Conservation (phyloP, 768 basidiomycete species). For the Suillus sp. region DNA sequence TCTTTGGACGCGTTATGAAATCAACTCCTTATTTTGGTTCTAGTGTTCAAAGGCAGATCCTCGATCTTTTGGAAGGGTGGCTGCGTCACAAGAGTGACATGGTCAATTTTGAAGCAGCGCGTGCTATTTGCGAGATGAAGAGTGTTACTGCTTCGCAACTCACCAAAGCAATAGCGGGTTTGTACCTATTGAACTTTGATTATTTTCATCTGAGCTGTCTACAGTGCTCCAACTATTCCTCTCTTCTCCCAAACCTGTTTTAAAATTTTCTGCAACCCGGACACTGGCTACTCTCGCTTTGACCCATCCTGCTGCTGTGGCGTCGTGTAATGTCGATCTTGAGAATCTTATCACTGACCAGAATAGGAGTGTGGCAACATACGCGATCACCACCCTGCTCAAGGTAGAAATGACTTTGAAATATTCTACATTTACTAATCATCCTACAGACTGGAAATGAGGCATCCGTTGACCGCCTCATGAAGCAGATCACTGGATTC, state of each 20-base stretch:
- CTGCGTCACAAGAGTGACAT: slow-evolving; percentile 98
- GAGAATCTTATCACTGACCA: slow-evolving; percentile 95
- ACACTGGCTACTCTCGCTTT: slow-evolving; percentile 90
- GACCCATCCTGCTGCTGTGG: slow-evolving; percentile 83
- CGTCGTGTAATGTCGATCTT: slow-evolving; percentile 92
- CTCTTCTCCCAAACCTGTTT: slow-evolving; percentile 89
- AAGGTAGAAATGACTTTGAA: slow-evolving; percentile 54
- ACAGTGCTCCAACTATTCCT: slow-evolving; percentile 93
- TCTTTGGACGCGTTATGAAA: neutral
- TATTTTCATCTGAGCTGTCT: slow-evolving; percentile 15
- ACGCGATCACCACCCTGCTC: slow-evolving; percentile 96
- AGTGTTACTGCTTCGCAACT: slow-evolving; percentile 77
- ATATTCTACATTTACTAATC: slow-evolving; percentile 10
- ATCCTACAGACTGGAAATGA: slow-evolving; percentile 88
- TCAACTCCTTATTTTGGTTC: slow-evolving; percentile 10
- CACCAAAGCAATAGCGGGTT: slow-evolving; percentile 86
- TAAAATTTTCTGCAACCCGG: slow-evolving; percentile 97
- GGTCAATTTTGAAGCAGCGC: slow-evolving; percentile 99
- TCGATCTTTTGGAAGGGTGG: slow-evolving; percentile 93
- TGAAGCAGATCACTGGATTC: slow-evolving; percentile 99
- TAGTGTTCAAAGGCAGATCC: slow-evolving; percentile 90
- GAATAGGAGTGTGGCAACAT: slow-evolving; percentile 96
- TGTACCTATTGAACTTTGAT: slow-evolving; percentile 26
- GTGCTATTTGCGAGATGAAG: slow-evolving; percentile 96
- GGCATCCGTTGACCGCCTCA: slow-evolving; percentile 96